Evolutionary conservation across 1,284 basidiomycete species (phyloP), one percentile per base, ranked within the genome.

Genomic region (Ceratobasidium sp.): DNA sequence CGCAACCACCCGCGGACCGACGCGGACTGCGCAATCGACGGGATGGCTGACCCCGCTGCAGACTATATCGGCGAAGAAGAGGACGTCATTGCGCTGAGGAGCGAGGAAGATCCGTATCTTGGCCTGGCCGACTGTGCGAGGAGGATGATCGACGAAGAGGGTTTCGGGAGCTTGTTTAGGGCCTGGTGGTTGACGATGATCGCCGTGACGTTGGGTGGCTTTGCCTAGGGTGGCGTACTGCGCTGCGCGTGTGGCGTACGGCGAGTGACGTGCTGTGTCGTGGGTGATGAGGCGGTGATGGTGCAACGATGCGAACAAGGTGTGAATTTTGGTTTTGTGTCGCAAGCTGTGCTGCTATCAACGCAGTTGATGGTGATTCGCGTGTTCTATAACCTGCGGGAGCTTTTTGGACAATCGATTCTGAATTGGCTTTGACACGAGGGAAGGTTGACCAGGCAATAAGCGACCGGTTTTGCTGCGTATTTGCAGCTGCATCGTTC

Each of bases 161-260:
- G 95, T 0, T 90, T 89, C 86, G 84, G 84, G 79, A 89, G 93
- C 4, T 85, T 97, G 78, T 96, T 94, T 83, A 90, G 95, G 60
- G 95, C 93, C 4, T 96, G 94, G 94, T 96, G 94, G 93, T 85
- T 95, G 80, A 96, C 95, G 1, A 86, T 93, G 82, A 81, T 95
- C 60, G 91, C 90, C 50, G 90, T 90, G 46, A 83, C 93, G 60
- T 84, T 84, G 48, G 91, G 35, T 38, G 59, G 35, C 27, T 62
- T 20, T 62, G 27, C 59, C 18, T 20, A 20, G n/a, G 16, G 30
- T 14, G 18, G 55, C 3, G 23, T 57, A n/a, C 20, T 12, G n/a
- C n/a, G 10, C 10, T 57, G 55, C 2, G 55, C 23, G 55, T 57
- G 38, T 38, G 38, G 38, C 38, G 38, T 38, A 8, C 38, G 38